Evolutionary conservation across 1,139 yeast genomes (phyloP).

Genomic region (Saccharomyces hybrid): DNA sequence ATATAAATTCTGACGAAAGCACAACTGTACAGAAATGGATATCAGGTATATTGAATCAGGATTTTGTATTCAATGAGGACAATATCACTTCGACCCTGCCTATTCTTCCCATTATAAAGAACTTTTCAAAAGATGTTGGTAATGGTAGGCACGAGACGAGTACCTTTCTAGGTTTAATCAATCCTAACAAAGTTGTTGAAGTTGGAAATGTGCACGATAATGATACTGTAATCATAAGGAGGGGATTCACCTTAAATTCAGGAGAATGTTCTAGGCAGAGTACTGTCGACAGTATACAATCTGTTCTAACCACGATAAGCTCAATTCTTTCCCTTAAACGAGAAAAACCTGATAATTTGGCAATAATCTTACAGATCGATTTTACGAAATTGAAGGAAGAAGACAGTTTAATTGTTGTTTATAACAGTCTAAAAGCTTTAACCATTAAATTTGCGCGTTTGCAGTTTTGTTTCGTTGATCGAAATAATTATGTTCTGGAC

Average conservation of each 20-base stretch:
- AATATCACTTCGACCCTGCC: conserved; percentile 26
- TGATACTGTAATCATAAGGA: conserved; percentile 20
- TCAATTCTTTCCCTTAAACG: conserved; percentile 27
- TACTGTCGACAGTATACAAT: conserved; percentile 10
- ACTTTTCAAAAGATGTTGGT: conserved; percentile 2
- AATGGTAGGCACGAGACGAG: neutral
- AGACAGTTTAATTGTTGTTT: conserved; percentile 10
- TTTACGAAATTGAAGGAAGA: conserved; percentile 12
- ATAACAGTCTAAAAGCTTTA: conserved; percentile 25
- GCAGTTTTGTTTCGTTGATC: conserved; percentile 18
- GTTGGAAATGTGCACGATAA: conserved; percentile 10
- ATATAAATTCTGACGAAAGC: conserved; percentile 4
- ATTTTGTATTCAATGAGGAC: conserved; percentile 16
- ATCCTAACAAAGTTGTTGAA: conserved; percentile 15
- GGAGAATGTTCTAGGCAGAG: conserved; percentile 1
- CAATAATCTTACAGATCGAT: conserved; percentile 27
- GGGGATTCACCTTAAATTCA: conserved; percentile 13
- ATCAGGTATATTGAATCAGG: conserved; percentile 23
- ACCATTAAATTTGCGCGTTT: conserved; percentile 13
- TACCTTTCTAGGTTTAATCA: conserved; percentile 16
- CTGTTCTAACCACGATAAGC: conserved; percentile 23
- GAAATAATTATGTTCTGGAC: conserved; percentile 10
- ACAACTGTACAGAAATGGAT: conserved; percentile 24
- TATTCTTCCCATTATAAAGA: conserved; percentile 19
- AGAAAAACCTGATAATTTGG: conserved; percentile 22